Evolutionary conservation across 495 filamentous ascomycete species (phyloP).

Genomic region (Amniculicola lignicola): DNA sequence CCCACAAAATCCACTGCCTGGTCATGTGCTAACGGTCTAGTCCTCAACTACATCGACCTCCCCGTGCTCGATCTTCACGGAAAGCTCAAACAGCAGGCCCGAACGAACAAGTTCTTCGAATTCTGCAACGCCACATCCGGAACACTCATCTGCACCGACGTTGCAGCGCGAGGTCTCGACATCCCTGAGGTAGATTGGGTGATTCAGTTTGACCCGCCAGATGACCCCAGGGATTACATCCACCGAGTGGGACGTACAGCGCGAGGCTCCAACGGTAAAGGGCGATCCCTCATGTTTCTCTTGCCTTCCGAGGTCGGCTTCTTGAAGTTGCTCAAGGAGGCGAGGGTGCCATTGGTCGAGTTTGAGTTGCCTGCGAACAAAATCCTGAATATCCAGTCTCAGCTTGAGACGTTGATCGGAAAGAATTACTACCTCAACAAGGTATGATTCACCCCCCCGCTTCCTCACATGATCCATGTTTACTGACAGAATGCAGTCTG

Average conservation of each 20-base stretch:
- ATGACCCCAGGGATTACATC: slow-evolving; percentile 89
- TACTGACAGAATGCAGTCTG: slow-evolving; percentile 45
- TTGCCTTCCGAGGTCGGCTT: slow-evolving; percentile 92
- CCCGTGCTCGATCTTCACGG: slow-evolving; percentile 85
- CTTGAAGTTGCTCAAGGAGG: slow-evolving; percentile 85
- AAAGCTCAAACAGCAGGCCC: slow-evolving; percentile 96
- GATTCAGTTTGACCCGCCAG: slow-evolving; percentile 86
- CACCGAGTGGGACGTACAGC: slow-evolving; percentile 96
- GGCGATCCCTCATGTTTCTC: slow-evolving; percentile 82
- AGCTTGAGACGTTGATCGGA: slow-evolving; percentile 87
- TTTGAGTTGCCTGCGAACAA: slow-evolving; percentile 85
- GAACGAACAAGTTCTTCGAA: slow-evolving; percentile 97
- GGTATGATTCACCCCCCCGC: slow-evolving; percentile 41
- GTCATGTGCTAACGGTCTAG: slow-evolving; percentile 46
- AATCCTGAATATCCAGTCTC: slow-evolving; percentile 63
- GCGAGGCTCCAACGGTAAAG: slow-evolving; percentile 77
- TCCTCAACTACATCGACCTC: slow-evolving; percentile 66
- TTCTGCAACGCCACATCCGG: slow-evolving; percentile 93
- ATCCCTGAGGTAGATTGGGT: slow-evolving; percentile 95
- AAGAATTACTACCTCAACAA: slow-evolving; percentile 97
- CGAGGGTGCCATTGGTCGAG: slow-evolving; percentile 88
- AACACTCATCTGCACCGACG: slow-evolving; percentile 92
- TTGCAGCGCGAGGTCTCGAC: slow-evolving; percentile 90
- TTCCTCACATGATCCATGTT: neutral
- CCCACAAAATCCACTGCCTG: neutral